A percentile compares a stretch with the other conserved stretches of the same genome.
These are phyloP conservation scores for Pleoardoris graminearum DNA, from an alignment of 2,329 filamentous ascomycete genomes.

Conservation along the genomic window DNA sequence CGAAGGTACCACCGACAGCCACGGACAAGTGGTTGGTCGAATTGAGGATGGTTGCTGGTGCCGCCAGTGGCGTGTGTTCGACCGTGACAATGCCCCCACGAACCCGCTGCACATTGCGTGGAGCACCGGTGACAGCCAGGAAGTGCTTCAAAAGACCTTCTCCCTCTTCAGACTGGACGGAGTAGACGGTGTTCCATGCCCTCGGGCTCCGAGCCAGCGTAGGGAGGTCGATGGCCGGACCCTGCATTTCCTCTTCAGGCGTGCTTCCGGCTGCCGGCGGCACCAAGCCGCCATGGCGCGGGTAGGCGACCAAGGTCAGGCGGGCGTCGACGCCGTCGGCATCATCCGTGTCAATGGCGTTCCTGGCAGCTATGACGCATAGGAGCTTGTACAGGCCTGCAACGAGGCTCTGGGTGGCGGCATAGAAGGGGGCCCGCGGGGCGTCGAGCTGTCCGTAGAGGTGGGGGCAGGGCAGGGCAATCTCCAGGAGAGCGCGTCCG, in stretches of 20 bases:
- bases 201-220: constrained; percentile 55
- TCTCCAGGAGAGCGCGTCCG: constrained; percentile 54
- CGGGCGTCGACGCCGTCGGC: constrained; percentile 75
- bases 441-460: constrained; percentile 57
- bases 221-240: constrained; percentile 56
- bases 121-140: constrained; percentile 33
- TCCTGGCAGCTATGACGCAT: constrained; percentile 69
- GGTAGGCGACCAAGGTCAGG: constrained; percentile 71
- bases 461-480: constrained; percentile 66
- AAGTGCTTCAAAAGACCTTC: constrained; percentile 59
- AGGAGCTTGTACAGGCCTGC: constrained; percentile 79
- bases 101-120: constrained; percentile 37
- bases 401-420: constrained; percentile 71
- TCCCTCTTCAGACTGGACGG: constrained; percentile 66
- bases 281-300: constrained; percentile 35
- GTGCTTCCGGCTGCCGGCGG: constrained; percentile 26
- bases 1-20: constrained; percentile 90
- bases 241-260: constrained; percentile 42
- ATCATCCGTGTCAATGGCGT: constrained; percentile 65
- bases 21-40: constrained; percentile 61
- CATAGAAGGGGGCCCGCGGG: constrained; percentile 64
- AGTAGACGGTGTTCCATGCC: constrained; percentile 68
- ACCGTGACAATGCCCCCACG: constrained; percentile 42
- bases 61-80: constrained; percentile 9
- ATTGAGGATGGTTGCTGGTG: constrained; percentile 3